Base-by-base conservation (phyloP, 2,329 filamentous ascomycete species). In the Aureobasidium lini region DNA sequence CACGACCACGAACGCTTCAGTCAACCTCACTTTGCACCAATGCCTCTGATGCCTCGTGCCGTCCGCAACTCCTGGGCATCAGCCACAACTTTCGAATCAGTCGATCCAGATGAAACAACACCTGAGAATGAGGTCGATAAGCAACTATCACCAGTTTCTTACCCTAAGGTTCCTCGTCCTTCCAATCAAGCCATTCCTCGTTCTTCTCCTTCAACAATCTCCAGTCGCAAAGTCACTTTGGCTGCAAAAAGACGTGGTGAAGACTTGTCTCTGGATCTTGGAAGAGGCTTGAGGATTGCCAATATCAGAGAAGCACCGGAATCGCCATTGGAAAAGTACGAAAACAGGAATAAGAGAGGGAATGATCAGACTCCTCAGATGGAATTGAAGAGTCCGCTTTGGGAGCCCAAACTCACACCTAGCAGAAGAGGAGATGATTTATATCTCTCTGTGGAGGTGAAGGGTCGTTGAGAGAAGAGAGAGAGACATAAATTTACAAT, bases 371-470 rank as follows among this genome's bases (percentile, higher is more conserved):
- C 58, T 18, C 58, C 58, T 37, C 47, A 60, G 39, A 60, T 53
- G 47, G 37, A 31, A 10, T 16, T 70, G 49, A 65, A 65, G 57
- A 70, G 68, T 62, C 83, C 84, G 0, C 78, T 78, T 1, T 86
- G 84, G 84, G 76, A 84, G 64, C 85, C 85, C 3, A 81, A 79
- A 64, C 67, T 89, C 65, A 89, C 86, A 47, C 87, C 87, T 2
- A 85, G 83, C 60, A 75, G 84, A 62, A 78, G 83, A 50, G 86
- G 87, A 0, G 82, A 86, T 29, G 85, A 89, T 68, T 67, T 89
- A 61, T 86, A 81, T 42, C 67, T 79, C 44, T 69, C 69, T 36
- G 76, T 79, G 7, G 29, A 59, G 16, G 15, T 48, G 9, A 67
- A 66, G 18, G 58, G 69, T 39, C 67, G 63, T 39, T 61, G 66